These are phyloP conservation scores for Teratosphaeriaceae sp. DNA, from an alignment of 2,329 filamentous ascomycete genomes.

Conservation along the genomic window DNA sequence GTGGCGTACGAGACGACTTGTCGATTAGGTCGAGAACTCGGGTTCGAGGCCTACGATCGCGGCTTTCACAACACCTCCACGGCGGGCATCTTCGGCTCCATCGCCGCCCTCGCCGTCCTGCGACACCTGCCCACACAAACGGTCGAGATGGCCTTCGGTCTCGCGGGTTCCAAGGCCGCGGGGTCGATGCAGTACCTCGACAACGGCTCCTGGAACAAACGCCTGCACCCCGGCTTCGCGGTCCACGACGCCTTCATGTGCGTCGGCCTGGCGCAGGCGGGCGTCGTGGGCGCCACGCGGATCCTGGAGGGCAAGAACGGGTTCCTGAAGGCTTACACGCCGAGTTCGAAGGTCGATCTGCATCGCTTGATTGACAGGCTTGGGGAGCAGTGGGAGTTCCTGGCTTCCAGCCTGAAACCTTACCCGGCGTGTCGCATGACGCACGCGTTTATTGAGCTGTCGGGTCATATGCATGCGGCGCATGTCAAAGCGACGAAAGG, in stretches of 20 bases:
- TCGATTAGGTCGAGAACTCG: constrained; percentile 29
- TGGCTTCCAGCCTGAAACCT: constrained; percentile 22
- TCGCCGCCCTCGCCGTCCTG: constrained; percentile 28
- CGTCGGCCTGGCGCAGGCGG: constrained; percentile 30
- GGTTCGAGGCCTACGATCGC: constrained; percentile 28
- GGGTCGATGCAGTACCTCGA: constrained; percentile 35
- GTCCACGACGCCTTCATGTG: constrained; percentile 34
- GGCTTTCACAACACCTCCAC: constrained; percentile 35
- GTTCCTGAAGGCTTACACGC: constrained; percentile 26
- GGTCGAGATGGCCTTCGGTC: constrained; percentile 31
- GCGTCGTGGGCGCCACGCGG: constrained; percentile 24
- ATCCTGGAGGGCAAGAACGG: constrained; percentile 25
- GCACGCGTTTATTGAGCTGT: constrained; percentile 26
- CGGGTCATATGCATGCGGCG: constrained; percentile 14
- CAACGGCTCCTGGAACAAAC: constrained; percentile 34
- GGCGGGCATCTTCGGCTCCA: constrained; percentile 32
- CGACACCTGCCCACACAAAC: constrained; percentile 18
- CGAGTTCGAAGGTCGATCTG: constrained; percentile 18
- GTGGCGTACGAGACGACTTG: constrained; percentile 31
- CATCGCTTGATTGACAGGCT: constrained; percentile 15
- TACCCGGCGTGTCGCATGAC: constrained; percentile 29
- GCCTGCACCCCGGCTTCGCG: constrained; percentile 34
- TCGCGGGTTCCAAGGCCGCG: constrained; percentile 32
- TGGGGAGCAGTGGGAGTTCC: constrained; percentile 22
- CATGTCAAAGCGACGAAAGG: background rate